Evolutionary conservation across 345 rosid genomes (phyloP), one percentile per base, ranked within the genome.

Genomic region (Dipteronia sinensis): DNA sequence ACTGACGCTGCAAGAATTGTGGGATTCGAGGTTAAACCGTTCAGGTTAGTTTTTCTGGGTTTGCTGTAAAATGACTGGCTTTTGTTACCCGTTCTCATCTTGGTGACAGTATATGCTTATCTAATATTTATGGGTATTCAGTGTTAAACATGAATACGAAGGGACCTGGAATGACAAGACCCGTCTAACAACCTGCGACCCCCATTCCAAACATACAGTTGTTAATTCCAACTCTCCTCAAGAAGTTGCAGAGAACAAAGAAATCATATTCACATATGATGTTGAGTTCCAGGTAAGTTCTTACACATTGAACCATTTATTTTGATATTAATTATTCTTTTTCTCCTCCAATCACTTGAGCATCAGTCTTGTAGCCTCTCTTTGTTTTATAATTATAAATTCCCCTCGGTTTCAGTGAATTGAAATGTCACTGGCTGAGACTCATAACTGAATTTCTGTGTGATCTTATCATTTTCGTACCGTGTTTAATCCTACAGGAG

Each of bases 11-110:
- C 98, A 34, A 92, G 99, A 81, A 95, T 95, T 82, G 99, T 95
- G 47, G 99, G 99, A 64, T 95, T 95, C 80, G 98, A 95, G 85
- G 99, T 95, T 72, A 95, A 89, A 73, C 99, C 97, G 46, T 91
- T 79, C 86, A 93, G 99, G 98, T 95, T 68, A 55, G 79, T 67
- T 51, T 38, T 72, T 78, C 78, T 75, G 27, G 53, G 34, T 71
- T 38, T 66, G 31, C 31, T 76, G 29, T 29, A 3, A 31, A 64
- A 69, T 58, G 10, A 40, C 53, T 77, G 49, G 49, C 53, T 70
- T 29, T 20, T 77, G 15, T 47, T 47, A 40, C 44, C 11, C 10
- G 13, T 65, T 49, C 17, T 53, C 38, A 56, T 44, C 58, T n/a
- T 55, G 59, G 68, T 56, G 34, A 5, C 12, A 1, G 74, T 40